Conservation (phyloP, 345 rosid genomes). For the Bruguiera sexangula region DNA sequence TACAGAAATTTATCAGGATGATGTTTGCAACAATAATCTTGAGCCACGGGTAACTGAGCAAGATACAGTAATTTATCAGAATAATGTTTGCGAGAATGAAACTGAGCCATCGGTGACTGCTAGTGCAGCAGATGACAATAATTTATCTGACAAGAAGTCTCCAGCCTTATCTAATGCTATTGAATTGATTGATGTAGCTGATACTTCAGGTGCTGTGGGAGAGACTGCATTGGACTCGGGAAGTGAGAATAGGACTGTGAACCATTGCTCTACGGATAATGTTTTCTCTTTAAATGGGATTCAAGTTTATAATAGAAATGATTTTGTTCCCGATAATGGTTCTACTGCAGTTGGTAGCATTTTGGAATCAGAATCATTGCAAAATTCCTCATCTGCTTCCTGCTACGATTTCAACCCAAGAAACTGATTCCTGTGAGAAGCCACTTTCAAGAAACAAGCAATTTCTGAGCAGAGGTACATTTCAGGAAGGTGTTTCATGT, state of each 20-base stretch:
- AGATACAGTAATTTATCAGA: neutral
- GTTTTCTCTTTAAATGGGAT: conserved; percentile 2
- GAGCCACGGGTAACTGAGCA: conserved; percentile 5
- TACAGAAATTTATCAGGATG: conserved; percentile 3
- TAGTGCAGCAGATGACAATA: conserved; percentile 4
- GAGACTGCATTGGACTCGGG: conserved; percentile 5
- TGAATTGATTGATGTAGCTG: conserved; percentile 8
- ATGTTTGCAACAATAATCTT: neutral
- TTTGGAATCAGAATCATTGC: conserved; percentile 7
- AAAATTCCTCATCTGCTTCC: conserved; percentile 1
- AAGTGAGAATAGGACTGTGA: conserved; percentile 7
- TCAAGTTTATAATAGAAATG: neutral
- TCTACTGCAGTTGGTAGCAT: conserved; percentile 1
- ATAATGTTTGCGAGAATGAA: neutral
- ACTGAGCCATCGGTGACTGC: conserved; percentile 14
- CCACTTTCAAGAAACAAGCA: neutral
- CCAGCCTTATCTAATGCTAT: neutral
- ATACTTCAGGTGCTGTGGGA: neutral
- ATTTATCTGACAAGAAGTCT: conserved; percentile 8
- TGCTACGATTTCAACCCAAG: conserved; percentile 13
- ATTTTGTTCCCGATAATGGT: conserved; percentile 6
- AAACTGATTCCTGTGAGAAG: conserved; percentile 8
- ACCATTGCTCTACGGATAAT: conserved; percentile 1
- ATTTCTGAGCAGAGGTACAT: conserved; percentile 1
- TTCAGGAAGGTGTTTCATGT: conserved; percentile 11